Evolutionary conservation across 2,329 filamentous ascomycete genomes (phyloP).

Genomic region (Penicillium glabrum): DNA sequence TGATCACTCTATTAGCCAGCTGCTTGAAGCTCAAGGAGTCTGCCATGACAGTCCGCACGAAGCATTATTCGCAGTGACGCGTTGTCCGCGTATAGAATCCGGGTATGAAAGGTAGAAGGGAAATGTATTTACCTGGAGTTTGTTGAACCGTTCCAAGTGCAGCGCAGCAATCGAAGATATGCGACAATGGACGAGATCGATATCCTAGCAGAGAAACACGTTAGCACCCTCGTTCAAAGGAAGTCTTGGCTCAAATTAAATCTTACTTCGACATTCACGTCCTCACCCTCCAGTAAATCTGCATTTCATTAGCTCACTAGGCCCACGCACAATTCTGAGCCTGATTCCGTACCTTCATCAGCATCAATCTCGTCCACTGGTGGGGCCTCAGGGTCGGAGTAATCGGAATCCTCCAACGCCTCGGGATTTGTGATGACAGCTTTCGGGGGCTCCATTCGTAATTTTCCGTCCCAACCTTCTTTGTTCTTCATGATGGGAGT

Average conservation of each 20-base stretch:
- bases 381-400: conserved; percentile 69
- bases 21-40: background rate
- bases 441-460: conserved; percentile 61
- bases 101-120: background rate
- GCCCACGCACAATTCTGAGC: background rate
- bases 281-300: conserved; percentile 62
- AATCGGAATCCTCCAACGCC: conserved; percentile 79
- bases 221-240: background rate
- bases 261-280: conserved; percentile 53
- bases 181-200: conserved; percentile 86
- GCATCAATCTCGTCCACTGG: conserved; percentile 74
- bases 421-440: conserved; percentile 73
- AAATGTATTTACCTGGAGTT: conserved; percentile 56
- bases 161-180: conserved; percentile 76
- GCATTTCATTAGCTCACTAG: conserved; percentile 5
- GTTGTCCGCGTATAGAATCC: background rate
- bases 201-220: conserved; percentile 56
- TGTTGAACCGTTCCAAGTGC: conserved; percentile 77
- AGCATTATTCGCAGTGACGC: background rate
- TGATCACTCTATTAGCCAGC: background rate
- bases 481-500: conserved; percentile 39
- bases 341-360: conserved; percentile 65
- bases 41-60: background rate
- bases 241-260: background rate
- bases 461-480: conserved; percentile 49